These are phyloP conservation scores for Rhodotorula taiwanensis DNA, from an alignment of 768 basidiomycete species.

Conservation along the genomic window DNA sequence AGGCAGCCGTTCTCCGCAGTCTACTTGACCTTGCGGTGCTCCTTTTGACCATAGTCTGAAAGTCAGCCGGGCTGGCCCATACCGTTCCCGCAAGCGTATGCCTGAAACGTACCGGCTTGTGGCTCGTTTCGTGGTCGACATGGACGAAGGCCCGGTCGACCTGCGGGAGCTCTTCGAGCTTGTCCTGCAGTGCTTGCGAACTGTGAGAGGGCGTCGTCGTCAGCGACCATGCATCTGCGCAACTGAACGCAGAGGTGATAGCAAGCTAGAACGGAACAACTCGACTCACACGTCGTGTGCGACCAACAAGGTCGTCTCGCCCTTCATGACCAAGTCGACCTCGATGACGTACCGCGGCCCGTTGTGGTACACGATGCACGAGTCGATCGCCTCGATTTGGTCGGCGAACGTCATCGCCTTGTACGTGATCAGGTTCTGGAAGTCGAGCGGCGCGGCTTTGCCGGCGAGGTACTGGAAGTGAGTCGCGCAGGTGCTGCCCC, in stretches of 20 bases:
- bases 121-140: constrained; percentile 42
- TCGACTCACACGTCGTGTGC: constrained; percentile 43
- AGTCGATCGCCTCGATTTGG: constrained; percentile 79
- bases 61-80: neutral
- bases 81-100: neutral
- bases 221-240: no score
- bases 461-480: constrained; percentile 86
- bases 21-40: constrained; percentile 24
- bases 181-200: constrained; percentile 45
- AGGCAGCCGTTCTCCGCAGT: no score
- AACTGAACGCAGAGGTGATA: no score
- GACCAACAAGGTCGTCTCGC: constrained; percentile 74
- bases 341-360: constrained; percentile 71
- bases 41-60: neutral
- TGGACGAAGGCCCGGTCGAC: constrained; percentile 41
- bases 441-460: constrained; percentile 83
- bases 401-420: constrained; percentile 84
- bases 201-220: no score
- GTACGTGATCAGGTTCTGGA: constrained; percentile 80
- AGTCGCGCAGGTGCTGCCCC: constrained; percentile 58
- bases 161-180: constrained; percentile 41
- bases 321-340: constrained; percentile 80
- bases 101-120: constrained; percentile 35
- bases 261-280: neutral
- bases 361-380: constrained; percentile 79